Conservation (phyloP, 208 protist genomes). For the Acanthamoeba royreba region DNA sequence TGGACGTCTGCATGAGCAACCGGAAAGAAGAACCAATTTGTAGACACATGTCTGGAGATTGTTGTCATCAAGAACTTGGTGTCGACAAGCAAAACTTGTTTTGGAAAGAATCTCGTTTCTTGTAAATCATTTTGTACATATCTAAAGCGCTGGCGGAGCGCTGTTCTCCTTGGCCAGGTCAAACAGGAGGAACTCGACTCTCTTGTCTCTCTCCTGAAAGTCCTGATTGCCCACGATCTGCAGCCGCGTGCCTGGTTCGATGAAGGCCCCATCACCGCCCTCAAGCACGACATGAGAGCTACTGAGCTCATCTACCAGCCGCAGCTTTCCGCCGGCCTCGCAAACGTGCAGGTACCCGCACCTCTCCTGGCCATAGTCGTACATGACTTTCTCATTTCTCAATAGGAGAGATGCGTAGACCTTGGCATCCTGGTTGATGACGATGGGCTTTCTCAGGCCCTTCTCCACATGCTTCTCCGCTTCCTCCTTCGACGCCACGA, state of each 20-base stretch:
- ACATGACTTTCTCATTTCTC: background rate
- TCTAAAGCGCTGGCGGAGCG: no score
- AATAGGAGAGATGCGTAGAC: slow-evolving; percentile 33
- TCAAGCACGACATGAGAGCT: background rate
- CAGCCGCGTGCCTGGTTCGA: background rate
- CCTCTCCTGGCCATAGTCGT: background rate
- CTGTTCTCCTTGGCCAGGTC: slow-evolving; percentile 9
- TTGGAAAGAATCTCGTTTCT: no score
- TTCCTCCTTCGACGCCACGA: background rate
- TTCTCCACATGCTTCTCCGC: background rate
- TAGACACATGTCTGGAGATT: no score
- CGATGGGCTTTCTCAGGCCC: background rate
- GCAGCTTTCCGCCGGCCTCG: background rate
- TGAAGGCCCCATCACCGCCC: slow-evolving; percentile 11
- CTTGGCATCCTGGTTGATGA: slow-evolving; percentile 41
- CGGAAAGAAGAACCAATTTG: no score
- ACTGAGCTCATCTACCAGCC: background rate
- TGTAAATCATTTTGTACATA: no score
- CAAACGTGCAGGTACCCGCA: slow-evolving; percentile 32
- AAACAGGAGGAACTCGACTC: slow-evolving; percentile 51
- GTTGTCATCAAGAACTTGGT: no score
- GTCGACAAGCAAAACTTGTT: no score
- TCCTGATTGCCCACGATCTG: background rate
- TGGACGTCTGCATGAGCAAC: no score
- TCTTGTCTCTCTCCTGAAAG: background rate